Evolutionary conservation across 805 yeast species (phyloP).

Genomic region (Candida sakaeoensis): DNA sequence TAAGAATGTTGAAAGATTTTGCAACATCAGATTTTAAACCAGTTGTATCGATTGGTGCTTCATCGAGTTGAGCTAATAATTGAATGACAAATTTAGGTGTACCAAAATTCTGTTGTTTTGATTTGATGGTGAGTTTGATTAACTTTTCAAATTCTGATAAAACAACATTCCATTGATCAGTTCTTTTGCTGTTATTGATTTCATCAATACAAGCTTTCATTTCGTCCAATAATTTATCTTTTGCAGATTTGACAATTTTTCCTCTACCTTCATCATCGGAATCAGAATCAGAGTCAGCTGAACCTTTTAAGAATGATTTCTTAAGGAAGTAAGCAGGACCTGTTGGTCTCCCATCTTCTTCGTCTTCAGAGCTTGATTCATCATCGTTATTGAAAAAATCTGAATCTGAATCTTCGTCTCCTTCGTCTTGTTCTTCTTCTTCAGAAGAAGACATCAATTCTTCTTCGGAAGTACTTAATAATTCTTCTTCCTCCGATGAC

Average conservation of each 20-base stretch:
- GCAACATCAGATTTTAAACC: conserved; percentile 72
- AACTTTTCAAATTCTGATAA: conserved; percentile 76
- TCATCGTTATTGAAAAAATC: conserved; percentile 44
- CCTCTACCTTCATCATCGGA: conserved; percentile 70
- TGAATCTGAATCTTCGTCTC: conserved; percentile 41
- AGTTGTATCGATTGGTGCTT: conserved; percentile 50
- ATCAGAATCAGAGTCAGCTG: conserved; percentile 40
- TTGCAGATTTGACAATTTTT: conserved; percentile 88
- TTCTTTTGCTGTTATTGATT: conserved; percentile 64
- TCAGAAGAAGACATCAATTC: conserved; percentile 46
- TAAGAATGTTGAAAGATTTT: conserved; percentile 80
- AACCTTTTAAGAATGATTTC: conserved; percentile 43
- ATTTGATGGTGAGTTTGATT: conserved; percentile 60
- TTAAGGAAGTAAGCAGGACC: conserved; percentile 59
- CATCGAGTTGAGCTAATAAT: conserved; percentile 69
- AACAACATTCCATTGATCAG: conserved; percentile 76
- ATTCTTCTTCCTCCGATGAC: conserved; percentile 49
- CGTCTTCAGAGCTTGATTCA: conserved; percentile 33
- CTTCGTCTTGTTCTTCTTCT: conserved; percentile 20
- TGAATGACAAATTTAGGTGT: conserved; percentile 71
- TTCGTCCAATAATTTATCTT: conserved; percentile 89
- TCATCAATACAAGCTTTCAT: conserved; percentile 62
- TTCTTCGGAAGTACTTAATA: conserved; percentile 58
- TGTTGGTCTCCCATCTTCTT: conserved; percentile 29
- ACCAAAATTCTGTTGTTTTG: conserved; percentile 70